These are phyloP conservation scores for Chaetomium sp. DNA, from an alignment of 2,329 filamentous ascomycete species.

Conservation along the genomic window DNA sequence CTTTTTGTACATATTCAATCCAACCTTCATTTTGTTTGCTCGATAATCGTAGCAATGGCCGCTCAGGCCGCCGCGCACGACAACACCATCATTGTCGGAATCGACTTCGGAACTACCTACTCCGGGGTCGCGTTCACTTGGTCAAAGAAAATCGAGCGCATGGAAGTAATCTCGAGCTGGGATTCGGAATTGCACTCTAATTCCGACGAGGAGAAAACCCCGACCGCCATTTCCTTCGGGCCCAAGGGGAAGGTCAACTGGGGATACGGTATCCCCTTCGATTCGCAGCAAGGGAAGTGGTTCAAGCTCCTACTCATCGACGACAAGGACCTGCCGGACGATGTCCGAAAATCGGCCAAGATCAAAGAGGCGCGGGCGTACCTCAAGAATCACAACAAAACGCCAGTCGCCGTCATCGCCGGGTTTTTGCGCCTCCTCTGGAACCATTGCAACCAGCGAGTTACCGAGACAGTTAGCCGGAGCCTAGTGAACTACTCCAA, in stretches of 20 bases:
- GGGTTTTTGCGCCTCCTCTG: constrained; percentile 43
- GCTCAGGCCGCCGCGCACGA: background rate
- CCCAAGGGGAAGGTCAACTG: constrained; percentile 30
- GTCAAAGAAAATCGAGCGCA: constrained; percentile 34
- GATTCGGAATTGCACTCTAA: constrained; percentile 30
- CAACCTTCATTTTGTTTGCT: no score
- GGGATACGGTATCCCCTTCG: constrained; percentile 39
- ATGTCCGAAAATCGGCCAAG: constrained; percentile 41
- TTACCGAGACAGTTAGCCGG: constrained; percentile 36
- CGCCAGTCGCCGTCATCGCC: constrained; percentile 38
- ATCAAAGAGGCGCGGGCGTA: constrained; percentile 37
- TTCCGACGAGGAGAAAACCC: constrained; percentile 40
- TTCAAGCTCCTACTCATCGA: constrained; percentile 48
- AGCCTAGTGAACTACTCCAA: constrained; percentile 31
- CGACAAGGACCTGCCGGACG: constrained; percentile 34
- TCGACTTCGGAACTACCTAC: constrained; percentile 53
- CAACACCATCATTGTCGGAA: constrained; percentile 42
- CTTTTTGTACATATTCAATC: background rate
- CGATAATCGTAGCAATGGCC: background rate
- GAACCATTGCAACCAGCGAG: constrained; percentile 37
- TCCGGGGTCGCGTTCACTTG: constrained; percentile 48
- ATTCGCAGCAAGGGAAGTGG: constrained; percentile 40
- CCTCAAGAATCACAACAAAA: constrained; percentile 27
- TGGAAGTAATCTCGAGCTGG: constrained; percentile 42
- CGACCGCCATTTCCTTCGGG: constrained; percentile 37